phyloP scores from a whole-genome alignment of 192 early-diverging fungal species.

The Backusella liffmaniae region DNA sequence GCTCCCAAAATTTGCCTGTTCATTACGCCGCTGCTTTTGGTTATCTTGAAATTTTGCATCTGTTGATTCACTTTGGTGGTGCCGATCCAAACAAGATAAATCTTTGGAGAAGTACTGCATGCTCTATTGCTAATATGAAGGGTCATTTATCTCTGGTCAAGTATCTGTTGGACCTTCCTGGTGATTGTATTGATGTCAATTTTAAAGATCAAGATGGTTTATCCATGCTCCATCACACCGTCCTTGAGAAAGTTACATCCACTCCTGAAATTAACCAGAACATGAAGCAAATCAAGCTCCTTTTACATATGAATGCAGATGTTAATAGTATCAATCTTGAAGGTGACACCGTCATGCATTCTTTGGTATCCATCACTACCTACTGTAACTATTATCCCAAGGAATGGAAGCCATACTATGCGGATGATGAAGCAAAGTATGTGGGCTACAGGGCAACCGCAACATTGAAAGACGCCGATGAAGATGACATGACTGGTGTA shows the following conservation, averaged over 20 bases:
- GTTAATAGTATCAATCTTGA: slow-evolving; percentile 35
- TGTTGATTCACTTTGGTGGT: slow-evolving; percentile 40
- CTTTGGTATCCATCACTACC: not conserved
- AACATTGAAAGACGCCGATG: not conserved
- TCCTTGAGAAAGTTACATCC: slow-evolving; percentile 5
- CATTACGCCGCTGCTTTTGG: slow-evolving; percentile 56
- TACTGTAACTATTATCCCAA: not conserved
- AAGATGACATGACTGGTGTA: slow-evolving; percentile 15
- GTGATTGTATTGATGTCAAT: slow-evolving; percentile 39
- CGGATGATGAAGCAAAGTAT: not conserved
- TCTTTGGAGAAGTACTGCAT: slow-evolving; percentile 49
- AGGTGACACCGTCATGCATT: slow-evolving; percentile 26
- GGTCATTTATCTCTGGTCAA: slow-evolving; percentile 47
- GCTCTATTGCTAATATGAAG: slow-evolving; percentile 53
- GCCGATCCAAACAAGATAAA: slow-evolving; percentile 41
- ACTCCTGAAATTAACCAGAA: slow-evolving; percentile 30
- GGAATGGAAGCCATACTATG: not conserved
- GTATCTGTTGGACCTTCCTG: slow-evolving; percentile 32
- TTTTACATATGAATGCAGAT: slow-evolving; percentile 39
- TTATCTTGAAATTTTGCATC: slow-evolving; percentile 34
- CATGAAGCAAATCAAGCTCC: slow-evolving; percentile 17
- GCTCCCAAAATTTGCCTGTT: slow-evolving; percentile 43
- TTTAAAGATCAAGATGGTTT: slow-evolving; percentile 47
- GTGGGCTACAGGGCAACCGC: not conserved
- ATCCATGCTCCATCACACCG: slow-evolving; percentile 45